Base-by-base conservation (phyloP, 495 filamentous ascomycete genomes). In the Baudoinia panamericana region DNA sequence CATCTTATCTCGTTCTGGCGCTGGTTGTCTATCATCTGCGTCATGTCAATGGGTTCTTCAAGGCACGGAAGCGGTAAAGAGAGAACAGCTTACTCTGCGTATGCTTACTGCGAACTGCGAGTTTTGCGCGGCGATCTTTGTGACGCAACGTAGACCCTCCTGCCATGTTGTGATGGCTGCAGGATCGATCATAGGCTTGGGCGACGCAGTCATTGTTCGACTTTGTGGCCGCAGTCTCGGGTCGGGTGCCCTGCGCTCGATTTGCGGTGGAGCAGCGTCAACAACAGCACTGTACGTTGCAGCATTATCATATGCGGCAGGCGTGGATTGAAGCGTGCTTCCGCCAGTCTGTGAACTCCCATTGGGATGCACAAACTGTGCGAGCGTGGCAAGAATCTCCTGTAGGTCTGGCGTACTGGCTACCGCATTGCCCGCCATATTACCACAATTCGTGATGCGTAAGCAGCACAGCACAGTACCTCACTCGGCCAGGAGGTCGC, bases 151-250 rank as follows among this genome's bases (percentile, higher is more conserved):
- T 11, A 82, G 58, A 8, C 73, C 80, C 11, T 67, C 51, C 13
- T 69, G 67, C 75, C 76, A 84, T 32, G 78, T 71, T 1, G 68
- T 76, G 42, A 84, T 79, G 11, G 61, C 69, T 16, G 71, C 58
- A n/a, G 75, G 63, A 50, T 75, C 69, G 23, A 64, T 49, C 5
- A 38, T 35, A 11, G 41, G 47, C 27, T 30, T 35, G 28, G 45
- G 36, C 13, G 40, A 41, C 0, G 45, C 45, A 36, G 24, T 39
- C 19, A 26, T 20, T 7, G 45, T 19, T 9, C 43, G 30, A 18
- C 16, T 41, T 27, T 46, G 48, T 18, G 48, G 48, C 24, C 31
- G 28, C 11, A 52, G 32, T 15, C 43, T 25, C 2, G 48, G 43
- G 15, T 52, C 48, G 1, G 41, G 24, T 8, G 37, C 7, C 41